Evolutionary conservation across 768 basidiomycete genomes (phyloP), one percentile per base, ranked within the genome.

Genomic region (button mushroom (Agaricus bisporus)): DNA sequence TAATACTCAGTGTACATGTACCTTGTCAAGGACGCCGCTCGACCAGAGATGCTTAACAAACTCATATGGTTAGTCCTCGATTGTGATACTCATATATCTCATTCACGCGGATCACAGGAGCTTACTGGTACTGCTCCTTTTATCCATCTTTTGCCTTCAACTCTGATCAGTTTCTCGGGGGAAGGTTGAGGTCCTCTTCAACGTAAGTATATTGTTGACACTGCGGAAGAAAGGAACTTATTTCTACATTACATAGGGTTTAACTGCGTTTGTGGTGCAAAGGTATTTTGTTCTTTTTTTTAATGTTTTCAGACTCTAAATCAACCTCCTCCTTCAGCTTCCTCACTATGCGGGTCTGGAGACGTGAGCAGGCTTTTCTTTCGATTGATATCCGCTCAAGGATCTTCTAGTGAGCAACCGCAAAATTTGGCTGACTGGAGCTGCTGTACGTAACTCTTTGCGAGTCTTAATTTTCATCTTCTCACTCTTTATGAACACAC

Each of bases 221-320:
- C 45, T 22, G 14, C 15, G 38, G 17, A 39, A 51, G 39, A 12
- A 15, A 44, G 39, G n/a, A 41, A 52, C 28, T 49, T 41, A 38
- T 1, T 45, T 36, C 36, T n/a, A n/a, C n/a, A 25, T 39, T 52
- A 11, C 51, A 14, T 15, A 75, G 73, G 74, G 71, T 28, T 61
- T 78, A n/a, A 78, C 73, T 2, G 74, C 73, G 26, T 57, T 81
- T 47, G 58, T 77, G 43, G 78, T 80, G 9, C 79, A 81, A 66
- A 71, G 72, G 73, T 74, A 49, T 26, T 50, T 12, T 15, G 32
- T 12, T 12, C 41, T 26, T 1, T 29, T 29, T 8, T 14, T 45
- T 2, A 38, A 7, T n/a, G 12, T 8, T 54, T 22, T 41, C 25
- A 12, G 15, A 9, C 9, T 48, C 15, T 43, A 17, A 26, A 32